Evolutionary conservation across 805 yeast species (phyloP), one percentile per base, ranked within the genome.

Genomic region (Yamadazyma scolyti): DNA sequence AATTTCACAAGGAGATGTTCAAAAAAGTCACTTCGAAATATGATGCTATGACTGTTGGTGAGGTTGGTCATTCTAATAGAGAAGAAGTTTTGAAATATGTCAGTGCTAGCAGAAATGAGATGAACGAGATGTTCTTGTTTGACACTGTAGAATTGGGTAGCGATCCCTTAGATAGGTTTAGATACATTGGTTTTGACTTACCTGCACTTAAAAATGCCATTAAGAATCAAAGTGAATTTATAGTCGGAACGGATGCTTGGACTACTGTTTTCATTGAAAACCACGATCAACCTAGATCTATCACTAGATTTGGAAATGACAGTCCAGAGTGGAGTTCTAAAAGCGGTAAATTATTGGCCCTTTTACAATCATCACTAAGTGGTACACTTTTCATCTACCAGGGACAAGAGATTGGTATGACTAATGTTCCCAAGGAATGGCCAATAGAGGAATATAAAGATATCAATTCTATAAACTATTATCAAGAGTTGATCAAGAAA

Each of bases 381-480:
- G 80, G 82, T 28, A 73, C 81, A 9, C 51, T 73, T 31, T 76
- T 62, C 53, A 52, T 76, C 22, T 76, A 74, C 53, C 80, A 76
- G 50, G 82, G 81, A 28, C 81, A 76, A 49, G 82, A 76, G 44
- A 55, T 76, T 37, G 82, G 79, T 19, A 70, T 69, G 72, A 63
- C 65, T 33, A 75, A 75, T 44, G 61, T 72, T 15, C 42, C 44
- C 10, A 44, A 52, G 30, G 47, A 47, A 20, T 73, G 77, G 77
- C 54, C 61, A 6, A 55, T 73, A 36, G 61, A 57, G 13, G 75
- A 73, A 45, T 75, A 73, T 54, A 51, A 58, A 42, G 82, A 75
- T 45, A 64, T 75, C 39, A 64, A 65, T 39, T 55, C 73, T 22
- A 49, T 65, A 39, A 68, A 66, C 49, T 61, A 64, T 47, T 67